A percentile compares a stretch with the other conserved stretches of the same genome.
Evolutionary conservation across 257 asterid genomes (phyloP).

Genomic region (Echium plantagineum): DNA sequence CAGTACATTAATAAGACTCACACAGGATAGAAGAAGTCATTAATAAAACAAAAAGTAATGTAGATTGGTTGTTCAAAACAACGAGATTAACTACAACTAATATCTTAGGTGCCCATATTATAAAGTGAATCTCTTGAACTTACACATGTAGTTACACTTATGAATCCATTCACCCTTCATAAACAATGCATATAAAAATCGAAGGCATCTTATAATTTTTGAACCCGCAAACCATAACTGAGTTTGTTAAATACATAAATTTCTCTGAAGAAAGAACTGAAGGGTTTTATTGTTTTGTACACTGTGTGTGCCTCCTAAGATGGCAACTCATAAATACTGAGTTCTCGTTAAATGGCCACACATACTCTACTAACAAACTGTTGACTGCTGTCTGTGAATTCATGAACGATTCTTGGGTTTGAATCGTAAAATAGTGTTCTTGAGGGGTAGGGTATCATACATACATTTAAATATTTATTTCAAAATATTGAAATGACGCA

Average conservation of each 20-base stretch:
- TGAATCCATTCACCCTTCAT: neutral
- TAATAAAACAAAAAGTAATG: neutral
- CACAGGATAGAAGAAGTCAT: neutral
- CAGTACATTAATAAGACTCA: slow-evolving; percentile 2
- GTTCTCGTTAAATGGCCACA: no score
- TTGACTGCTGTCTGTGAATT: no score
- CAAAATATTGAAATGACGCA: slow-evolving; percentile 18
- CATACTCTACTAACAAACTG: no score
- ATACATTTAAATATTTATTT: neutral
- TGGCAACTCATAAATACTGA: neutral
- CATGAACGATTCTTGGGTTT: no score
- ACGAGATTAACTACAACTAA: neutral
- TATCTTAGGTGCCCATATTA: neutral
- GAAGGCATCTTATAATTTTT: no score
- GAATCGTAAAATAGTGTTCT: no score
- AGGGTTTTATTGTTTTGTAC: no score
- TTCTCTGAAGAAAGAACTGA: no score
- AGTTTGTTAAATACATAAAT: no score
- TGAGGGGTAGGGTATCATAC: neutral
- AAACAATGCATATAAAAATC: no score
- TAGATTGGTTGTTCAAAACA: neutral
- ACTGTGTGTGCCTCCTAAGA: no score
- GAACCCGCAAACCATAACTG: no score
- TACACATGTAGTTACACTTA: neutral
- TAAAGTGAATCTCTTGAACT: neutral